Conservation (phyloP, 129 eudicot species). For the Tagetes patula region DNA sequence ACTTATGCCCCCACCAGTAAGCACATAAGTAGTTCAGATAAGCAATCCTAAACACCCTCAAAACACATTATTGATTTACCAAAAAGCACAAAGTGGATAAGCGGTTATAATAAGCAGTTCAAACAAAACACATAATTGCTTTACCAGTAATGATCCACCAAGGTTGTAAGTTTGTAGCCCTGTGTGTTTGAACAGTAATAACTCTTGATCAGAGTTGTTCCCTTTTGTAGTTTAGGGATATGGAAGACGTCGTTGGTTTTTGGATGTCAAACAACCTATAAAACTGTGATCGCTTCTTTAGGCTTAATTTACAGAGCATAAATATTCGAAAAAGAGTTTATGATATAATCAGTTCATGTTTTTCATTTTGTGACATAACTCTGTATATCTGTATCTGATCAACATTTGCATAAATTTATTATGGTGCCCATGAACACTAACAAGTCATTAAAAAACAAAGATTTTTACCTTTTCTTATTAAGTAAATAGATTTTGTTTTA, state of each 20-base stretch:
- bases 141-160: neutral
- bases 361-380: neutral
- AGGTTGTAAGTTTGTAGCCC: neutral
- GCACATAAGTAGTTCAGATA: neutral
- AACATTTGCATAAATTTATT: too few species aligned
- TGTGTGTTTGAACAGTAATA: neutral
- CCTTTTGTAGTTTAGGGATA: neutral
- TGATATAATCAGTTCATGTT: neutral
- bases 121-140: neutral
- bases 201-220: conserved; percentile 13
- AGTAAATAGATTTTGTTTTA: neutral
- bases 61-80: neutral
- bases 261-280: conserved; percentile 1
- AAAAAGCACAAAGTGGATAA: neutral
- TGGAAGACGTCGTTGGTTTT: conserved; percentile 1
- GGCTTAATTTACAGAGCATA: neutral
- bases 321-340: neutral
- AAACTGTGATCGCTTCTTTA: neutral
- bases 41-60: conserved; percentile 5
- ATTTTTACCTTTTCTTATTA: neutral
- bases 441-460: neutral
- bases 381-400: neutral
- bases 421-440: too few species aligned
- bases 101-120: neutral
- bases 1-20: neutral